Evolutionary conservation across 2,329 filamentous ascomycete species (phyloP).

Genomic region (Alternaria sp.): DNA sequence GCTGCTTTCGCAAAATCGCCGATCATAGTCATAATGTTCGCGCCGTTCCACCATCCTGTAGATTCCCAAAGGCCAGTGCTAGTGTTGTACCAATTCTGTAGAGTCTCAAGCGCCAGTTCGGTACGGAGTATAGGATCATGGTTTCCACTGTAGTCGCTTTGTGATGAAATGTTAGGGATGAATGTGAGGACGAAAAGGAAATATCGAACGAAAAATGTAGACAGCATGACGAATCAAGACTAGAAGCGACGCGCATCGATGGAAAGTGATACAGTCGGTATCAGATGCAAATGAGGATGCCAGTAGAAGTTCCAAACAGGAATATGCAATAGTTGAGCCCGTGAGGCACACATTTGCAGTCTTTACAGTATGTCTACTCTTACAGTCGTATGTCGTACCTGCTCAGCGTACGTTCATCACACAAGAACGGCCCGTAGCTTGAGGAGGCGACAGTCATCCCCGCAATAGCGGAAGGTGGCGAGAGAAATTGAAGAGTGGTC

Average conservation of each 20-base stretch:
- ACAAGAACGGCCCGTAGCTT: neutral
- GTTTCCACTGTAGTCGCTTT: slow-evolving; percentile 24
- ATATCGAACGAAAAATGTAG: slow-evolving; percentile 19
- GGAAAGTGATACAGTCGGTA: too few species aligned
- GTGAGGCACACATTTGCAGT: neutral
- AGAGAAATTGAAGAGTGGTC: neutral
- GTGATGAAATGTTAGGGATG: slow-evolving; percentile 32
- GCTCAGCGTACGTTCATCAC: neutral
- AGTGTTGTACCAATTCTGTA: slow-evolving; percentile 70
- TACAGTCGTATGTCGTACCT: neutral
- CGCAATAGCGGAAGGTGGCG: neutral
- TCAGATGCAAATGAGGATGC: too few species aligned
- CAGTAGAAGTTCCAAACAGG: too few species aligned
- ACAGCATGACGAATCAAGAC: slow-evolving; percentile 25
- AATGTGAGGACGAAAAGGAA: slow-evolving; percentile 23
- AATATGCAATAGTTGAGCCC: neutral
- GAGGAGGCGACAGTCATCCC: neutral
- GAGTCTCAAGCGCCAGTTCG: slow-evolving; percentile 50
- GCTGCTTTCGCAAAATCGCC: slow-evolving; percentile 60
- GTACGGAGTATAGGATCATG: slow-evolving; percentile 37
- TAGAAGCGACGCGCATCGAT: neutral
- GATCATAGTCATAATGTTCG: slow-evolving; percentile 71
- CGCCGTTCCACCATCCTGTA: slow-evolving; percentile 78
- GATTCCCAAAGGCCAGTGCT: slow-evolving; percentile 70
- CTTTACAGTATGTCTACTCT: neutral